Evolutionary conservation across 2,329 filamentous ascomycete genomes (phyloP).

Genomic region (Elsinoe batatas): DNA sequence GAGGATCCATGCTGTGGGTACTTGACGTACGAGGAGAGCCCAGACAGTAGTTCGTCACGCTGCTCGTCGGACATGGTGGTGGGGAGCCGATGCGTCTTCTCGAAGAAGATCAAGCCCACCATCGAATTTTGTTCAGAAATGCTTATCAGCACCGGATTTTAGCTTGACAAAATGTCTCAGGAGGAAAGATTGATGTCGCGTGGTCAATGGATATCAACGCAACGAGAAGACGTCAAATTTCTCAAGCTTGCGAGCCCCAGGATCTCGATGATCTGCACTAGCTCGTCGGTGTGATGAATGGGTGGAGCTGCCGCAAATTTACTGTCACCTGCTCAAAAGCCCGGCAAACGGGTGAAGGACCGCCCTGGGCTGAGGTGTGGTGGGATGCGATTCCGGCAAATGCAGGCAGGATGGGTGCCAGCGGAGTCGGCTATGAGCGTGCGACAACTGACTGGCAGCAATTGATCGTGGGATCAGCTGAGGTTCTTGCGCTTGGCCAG

Average conservation of each 20-base stretch:
- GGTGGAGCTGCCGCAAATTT: not conserved
- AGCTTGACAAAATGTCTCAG: not conserved
- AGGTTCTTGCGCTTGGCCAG: not conserved
- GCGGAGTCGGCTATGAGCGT: not conserved
- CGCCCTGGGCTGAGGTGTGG: not conserved
- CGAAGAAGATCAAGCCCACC: not conserved
- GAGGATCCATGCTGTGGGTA: slow-evolving; percentile 14
- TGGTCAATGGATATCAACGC: not conserved
- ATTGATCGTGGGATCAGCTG: not conserved
- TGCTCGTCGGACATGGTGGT: slow-evolving; percentile 25
- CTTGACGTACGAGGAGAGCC: slow-evolving; percentile 37
- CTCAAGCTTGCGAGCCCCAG: not conserved
- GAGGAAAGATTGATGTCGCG: not conserved
- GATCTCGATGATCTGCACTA: slow-evolving; percentile 9
- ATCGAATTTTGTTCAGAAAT: not conserved
- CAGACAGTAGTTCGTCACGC: slow-evolving; percentile 36
- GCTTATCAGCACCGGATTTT: not conserved
- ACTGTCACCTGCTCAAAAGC: not conserved
- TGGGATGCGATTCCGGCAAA: not conserved
- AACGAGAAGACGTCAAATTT: not conserved
- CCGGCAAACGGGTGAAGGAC: not conserved
- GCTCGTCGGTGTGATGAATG: not conserved
- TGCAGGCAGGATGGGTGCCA: not conserved
- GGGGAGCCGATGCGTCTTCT: slow-evolving; percentile 11
- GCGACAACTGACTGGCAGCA: not conserved